Conservation (phyloP, 108 stramenopile species). For the Cyclotella kingstonii region DNA sequence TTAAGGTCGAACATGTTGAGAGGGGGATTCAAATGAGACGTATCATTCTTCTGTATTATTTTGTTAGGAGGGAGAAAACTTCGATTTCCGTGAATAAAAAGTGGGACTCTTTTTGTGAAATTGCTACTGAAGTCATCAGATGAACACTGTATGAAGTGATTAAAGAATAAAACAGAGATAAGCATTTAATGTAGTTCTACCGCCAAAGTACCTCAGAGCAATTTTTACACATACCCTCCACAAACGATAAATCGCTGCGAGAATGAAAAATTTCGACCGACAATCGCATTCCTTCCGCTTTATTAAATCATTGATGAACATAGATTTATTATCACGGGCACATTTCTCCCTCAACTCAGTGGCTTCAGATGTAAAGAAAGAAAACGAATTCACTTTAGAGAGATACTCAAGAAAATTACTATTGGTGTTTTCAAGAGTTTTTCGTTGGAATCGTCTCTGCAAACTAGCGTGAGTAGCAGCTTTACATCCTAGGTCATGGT, state of each 20-base stretch:
- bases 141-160: constrained; percentile 39
- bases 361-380: constrained; percentile 20
- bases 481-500: constrained; percentile 56
- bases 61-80: constrained; percentile 53
- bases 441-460: constrained; percentile 13
- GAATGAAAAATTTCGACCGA: constrained; percentile 44
- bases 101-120: constrained; percentile 51
- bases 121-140: constrained; percentile 40
- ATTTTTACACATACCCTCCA: constrained; percentile 41
- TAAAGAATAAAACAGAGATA: neutral
- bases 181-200: no score
- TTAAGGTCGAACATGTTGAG: constrained; percentile 37
- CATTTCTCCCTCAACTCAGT: constrained; percentile 30
- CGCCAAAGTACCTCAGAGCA: no score
- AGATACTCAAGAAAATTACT: constrained; percentile 26
- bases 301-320: constrained; percentile 52
- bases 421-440: constrained; percentile 10
- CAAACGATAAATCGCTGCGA: constrained; percentile 67
- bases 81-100: constrained; percentile 45
- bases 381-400: constrained; percentile 6
- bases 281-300: constrained; percentile 77
- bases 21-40: constrained; percentile 34
- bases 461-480: constrained; percentile 45
- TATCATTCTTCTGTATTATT: constrained; percentile 25
- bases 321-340: constrained; percentile 80